Evolutionary conservation across 805 yeast genomes (phyloP).

Genomic region (Groenewaldozyma tartarivorans): DNA sequence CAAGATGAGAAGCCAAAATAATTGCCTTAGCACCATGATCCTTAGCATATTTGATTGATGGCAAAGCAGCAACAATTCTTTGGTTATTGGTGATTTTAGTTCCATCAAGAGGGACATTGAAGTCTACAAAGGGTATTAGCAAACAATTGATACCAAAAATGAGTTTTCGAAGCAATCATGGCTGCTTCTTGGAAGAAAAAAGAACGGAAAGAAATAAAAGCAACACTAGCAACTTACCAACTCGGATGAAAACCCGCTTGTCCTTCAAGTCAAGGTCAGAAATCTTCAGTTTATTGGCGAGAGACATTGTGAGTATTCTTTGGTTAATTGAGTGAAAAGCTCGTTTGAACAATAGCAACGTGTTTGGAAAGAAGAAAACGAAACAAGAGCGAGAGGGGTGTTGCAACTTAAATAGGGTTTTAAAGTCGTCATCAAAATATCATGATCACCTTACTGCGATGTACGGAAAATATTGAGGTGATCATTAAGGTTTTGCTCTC

Average conservation of each 20-base stretch:
- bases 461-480: background rate
- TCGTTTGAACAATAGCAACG: background rate
- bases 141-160: background rate
- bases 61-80: constrained; percentile 98
- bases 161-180: background rate
- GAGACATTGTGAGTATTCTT: constrained; percentile 52
- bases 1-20: constrained; percentile 92
- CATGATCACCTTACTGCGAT: background rate
- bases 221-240: constrained; percentile 40
- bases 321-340: background rate
- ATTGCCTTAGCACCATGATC: constrained; percentile 85
- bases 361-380: background rate
- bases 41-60: constrained; percentile 92
- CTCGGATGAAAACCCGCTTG: constrained; percentile 98
- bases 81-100: constrained; percentile 97
- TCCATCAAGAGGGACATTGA: constrained; percentile 66
- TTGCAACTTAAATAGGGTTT: background rate
- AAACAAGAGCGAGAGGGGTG: background rate
- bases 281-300: constrained; percentile 87
- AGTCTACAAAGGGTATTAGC: constrained; percentile 21
- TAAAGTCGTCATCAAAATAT: background rate
- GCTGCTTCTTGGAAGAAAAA: background rate
- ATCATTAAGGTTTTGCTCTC: too few species aligned
- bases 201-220: background rate
- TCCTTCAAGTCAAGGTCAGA: constrained; percentile 77